A percentile compares a stretch with the other conserved stretches of the same genome.
Conservation (phyloP, 192 early-diverging fungal species). For the Coemansia sp. region DNA sequence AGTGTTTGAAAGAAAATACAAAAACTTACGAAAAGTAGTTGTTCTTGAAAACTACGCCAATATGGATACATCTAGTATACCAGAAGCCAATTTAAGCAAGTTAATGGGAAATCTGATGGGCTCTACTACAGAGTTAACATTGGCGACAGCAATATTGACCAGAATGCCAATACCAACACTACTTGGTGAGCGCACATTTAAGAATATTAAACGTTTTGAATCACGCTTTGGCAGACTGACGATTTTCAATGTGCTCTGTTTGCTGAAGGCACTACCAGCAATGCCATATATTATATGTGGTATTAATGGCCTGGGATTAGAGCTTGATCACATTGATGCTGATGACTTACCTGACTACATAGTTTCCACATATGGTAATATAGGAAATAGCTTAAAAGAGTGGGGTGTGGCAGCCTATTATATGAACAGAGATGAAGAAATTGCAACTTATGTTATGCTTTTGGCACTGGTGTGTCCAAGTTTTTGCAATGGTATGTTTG, state of each 20-base stretch:
- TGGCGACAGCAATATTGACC: not conserved
- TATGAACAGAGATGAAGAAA: no score
- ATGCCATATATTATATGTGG: not conserved
- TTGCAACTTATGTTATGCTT: not conserved
- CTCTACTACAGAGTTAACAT: not conserved
- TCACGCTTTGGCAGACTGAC: not conserved
- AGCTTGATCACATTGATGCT: not conserved
- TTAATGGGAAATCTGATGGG: not conserved
- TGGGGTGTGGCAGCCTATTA: not conserved
- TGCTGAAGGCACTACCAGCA: not conserved
- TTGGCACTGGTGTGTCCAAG: not conserved
- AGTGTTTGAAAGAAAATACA: not conserved
- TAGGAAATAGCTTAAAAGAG: not conserved
- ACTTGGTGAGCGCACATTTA: not conserved
- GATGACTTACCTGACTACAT: not conserved
- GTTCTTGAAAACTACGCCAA: not conserved
- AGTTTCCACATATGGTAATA: not conserved
- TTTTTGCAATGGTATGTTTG: not conserved
- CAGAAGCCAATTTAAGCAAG: not conserved
- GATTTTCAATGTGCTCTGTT: not conserved
- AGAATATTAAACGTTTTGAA: not conserved
- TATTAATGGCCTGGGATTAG: not conserved
- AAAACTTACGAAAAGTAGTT: not conserved
- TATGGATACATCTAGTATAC: not conserved
- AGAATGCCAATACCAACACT: not conserved